Base-by-base conservation (phyloP, 768 basidiomycete genomes). In the Leccinum obscurum region DNA sequence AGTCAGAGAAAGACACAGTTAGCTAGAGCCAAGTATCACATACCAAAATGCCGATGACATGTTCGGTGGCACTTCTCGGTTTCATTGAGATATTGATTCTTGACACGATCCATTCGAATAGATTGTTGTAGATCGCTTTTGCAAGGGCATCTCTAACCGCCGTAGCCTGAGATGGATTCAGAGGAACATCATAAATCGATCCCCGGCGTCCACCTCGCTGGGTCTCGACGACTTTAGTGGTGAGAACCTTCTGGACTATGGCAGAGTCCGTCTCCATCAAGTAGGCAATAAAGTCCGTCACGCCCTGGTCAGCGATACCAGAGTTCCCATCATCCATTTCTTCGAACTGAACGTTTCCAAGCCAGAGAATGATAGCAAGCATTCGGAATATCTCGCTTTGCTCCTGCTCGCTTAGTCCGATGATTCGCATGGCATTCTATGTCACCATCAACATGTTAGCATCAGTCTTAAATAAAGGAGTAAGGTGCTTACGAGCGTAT, bases 91-190 rank as follows among this genome's bases (percentile, higher is more conserved):
- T 78, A 71, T 99, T 99, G 71, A 99, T 85, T 61, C 93, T 86
- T 15, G 92, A 91, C 48, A 99, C 97, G 67, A 99, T 98, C 97
- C 97, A 99, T 71, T 99, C 96, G 72, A 99, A 98, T 4, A 98
- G 78, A 73, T 98, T 98, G 77, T 95, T 98, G 76, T 99, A 99
- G 64, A 99, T 88, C 15, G 95, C 96, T 73, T 98, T 96, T 4
- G 96, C 80, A 41, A 99, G 78, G 1, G 97, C 97, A 76, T 98
- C 93, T 59, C 95, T 79, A 22, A 93, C 95, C 1, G 95, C 84
- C 1, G 77, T 77, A 3, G 97, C 97, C 72, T 99, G 97, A 6
- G 95, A 82, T 10, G 92, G 90, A 69, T 98, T 99, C 34, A 93
- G 76, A 13, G 95, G 97, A 1, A 98, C 96, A 62, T 98, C 93